These are phyloP conservation scores for Candida nonsorbophila DNA, from an alignment of 805 yeast species.

Conservation along the genomic window DNA sequence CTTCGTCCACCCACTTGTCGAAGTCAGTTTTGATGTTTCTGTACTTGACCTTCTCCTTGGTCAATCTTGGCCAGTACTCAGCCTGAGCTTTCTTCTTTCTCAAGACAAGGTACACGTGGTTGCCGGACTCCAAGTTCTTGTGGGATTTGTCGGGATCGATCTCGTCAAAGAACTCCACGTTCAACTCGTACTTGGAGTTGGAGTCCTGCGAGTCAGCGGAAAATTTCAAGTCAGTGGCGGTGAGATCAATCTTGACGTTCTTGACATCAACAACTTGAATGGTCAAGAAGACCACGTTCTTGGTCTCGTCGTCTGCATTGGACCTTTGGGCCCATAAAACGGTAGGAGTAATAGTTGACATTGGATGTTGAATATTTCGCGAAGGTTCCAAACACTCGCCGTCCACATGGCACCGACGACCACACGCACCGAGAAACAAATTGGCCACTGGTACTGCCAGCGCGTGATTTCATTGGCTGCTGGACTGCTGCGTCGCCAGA, in stretches of 20 bases:
- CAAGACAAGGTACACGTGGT: conserved; percentile 58
- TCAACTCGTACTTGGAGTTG: conserved; percentile 51
- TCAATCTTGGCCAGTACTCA: conserved; percentile 94
- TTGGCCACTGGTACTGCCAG: too few relatives aligned
- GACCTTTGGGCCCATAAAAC: conserved; percentile 98
- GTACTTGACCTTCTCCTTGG: conserved; percentile 76
- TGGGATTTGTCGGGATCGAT: conserved; percentile 65
- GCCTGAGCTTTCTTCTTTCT: conserved; percentile 62
- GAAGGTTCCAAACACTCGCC: too few relatives aligned
- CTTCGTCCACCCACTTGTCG: conserved; percentile 98
- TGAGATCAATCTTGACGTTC: conserved; percentile 56
- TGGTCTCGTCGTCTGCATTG: conserved; percentile 59
- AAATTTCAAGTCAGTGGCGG: conserved; percentile 50
- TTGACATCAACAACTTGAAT: conserved; percentile 68
- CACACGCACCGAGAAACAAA: too few relatives aligned
- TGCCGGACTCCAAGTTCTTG: conserved; percentile 49
- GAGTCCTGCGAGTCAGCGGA: conserved; percentile 34
- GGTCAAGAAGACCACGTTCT: conserved; percentile 73
- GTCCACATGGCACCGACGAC: too few relatives aligned
- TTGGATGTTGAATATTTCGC: too few relatives aligned
- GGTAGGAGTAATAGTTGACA: conserved; percentile 27
- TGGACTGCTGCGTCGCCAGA: too few relatives aligned
- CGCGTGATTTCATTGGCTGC: too few relatives aligned
- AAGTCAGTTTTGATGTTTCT: conserved; percentile 89
- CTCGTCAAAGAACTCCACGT: conserved; percentile 71